A percentile compares a stretch with the other conserved stretches of the same genome.
Evolutionary conservation across 495 filamentous ascomycete species (phyloP).

Genomic region (Lophiotrema nucula): DNA sequence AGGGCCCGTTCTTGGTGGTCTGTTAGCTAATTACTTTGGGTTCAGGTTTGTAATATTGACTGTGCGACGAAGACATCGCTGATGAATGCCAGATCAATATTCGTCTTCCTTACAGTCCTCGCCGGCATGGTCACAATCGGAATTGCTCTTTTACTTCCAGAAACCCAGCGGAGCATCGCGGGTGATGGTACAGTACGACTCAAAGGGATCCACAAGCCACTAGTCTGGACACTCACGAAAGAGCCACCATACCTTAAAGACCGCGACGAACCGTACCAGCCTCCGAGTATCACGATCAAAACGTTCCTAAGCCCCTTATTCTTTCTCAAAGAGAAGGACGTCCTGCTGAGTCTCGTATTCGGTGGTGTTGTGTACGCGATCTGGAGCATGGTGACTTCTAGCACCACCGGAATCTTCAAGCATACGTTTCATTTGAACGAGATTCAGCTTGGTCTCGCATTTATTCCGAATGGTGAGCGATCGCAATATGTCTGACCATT

Average conservation of each 20-base stretch:
- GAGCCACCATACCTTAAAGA: neutral
- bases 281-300: neutral
- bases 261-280: neutral
- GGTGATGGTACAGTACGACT: conserved; percentile 17
- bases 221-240: conserved; percentile 1
- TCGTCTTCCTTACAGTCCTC: conserved; percentile 6
- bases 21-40: neutral
- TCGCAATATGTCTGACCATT: neutral
- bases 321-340: conserved; percentile 48
- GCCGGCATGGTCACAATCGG: neutral
- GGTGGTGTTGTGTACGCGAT: conserved; percentile 49
- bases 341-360: conserved; percentile 48
- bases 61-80: too few species aligned
- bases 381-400: conserved; percentile 55
- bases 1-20: conserved; percentile 10
- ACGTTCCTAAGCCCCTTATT: conserved; percentile 36
- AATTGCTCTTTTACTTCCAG: conserved; percentile 20
- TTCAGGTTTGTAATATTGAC: too few species aligned
- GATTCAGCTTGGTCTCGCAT: conserved; percentile 46
- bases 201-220: conserved; percentile 14
- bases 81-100: too few species aligned
- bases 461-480: conserved; percentile 48
- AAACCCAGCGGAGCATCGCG: conserved; percentile 19
- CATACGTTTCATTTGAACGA: conserved; percentile 40
- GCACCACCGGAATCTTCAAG: conserved; percentile 47